Percentiles rank a stretch among this genome's conserved stretches.
These are phyloP conservation scores for Biscogniauxia mediterranea DNA, from an alignment of 2,329 filamentous ascomycete species.

Conservation along the genomic window DNA sequence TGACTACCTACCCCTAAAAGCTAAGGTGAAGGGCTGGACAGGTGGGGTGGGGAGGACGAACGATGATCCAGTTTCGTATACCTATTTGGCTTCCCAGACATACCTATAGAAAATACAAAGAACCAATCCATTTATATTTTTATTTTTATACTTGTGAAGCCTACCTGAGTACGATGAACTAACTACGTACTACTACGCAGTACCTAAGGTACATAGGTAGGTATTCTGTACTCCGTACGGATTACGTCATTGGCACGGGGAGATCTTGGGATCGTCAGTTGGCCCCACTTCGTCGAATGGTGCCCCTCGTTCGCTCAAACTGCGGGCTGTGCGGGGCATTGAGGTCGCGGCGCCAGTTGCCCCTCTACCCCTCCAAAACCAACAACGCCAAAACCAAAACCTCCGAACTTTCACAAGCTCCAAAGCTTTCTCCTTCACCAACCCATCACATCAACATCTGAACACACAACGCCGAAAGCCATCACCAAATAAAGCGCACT, in stretches of 20 bases:
- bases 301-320: slow-evolving; percentile 10
- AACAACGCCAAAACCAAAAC: slow-evolving; percentile 20
- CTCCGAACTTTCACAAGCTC: slow-evolving; percentile 34
- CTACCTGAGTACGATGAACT: too few species aligned
- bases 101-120: too few species aligned
- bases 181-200: too few species aligned
- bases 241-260: too few species aligned
- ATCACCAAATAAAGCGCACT: background rate
- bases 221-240: background rate
- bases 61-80: too few species aligned
- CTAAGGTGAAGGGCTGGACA: too few species aligned
- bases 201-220: background rate
- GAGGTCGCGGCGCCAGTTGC: slow-evolving; percentile 19
- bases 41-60: too few species aligned
- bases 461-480: background rate
- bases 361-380: slow-evolving; percentile 34
- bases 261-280: background rate
- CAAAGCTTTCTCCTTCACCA: slow-evolving; percentile 9
- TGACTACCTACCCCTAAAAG: too few species aligned
- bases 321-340: slow-evolving; percentile 26
- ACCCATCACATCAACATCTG: slow-evolving; percentile 7
- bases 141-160: too few species aligned
- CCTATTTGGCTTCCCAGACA: too few species aligned
- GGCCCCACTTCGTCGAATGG: background rate
- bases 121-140: too few species aligned